These are phyloP conservation scores for Penicillium paneum DNA, from an alignment of 2,329 filamentous ascomycete species.

Conservation along the genomic window DNA sequence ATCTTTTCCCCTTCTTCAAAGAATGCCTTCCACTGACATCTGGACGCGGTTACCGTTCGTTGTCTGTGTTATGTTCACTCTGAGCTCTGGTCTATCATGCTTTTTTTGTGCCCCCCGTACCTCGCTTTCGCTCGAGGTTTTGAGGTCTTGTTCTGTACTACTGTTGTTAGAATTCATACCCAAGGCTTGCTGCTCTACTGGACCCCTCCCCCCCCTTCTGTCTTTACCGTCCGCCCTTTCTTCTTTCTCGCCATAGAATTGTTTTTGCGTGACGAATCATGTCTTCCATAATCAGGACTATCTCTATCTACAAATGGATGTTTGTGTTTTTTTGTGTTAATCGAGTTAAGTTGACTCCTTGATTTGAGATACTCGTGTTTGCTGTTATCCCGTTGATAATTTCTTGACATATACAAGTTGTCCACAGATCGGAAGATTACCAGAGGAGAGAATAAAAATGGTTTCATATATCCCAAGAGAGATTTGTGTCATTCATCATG, in stretches of 20 bases:
- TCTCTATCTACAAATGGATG: slow-evolving; percentile 1
- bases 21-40: not conserved
- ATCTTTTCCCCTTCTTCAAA: not conserved
- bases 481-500: not conserved
- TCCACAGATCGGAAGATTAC: not conserved
- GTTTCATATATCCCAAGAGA: not conserved
- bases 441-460: not conserved
- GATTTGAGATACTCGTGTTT: not conserved
- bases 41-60: not conserved
- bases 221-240: slow-evolving; percentile 1
- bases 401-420: not conserved
- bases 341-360: not conserved
- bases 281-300: slow-evolving; percentile 8
- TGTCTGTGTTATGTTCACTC: not conserved
- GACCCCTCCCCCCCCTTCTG: not conserved
- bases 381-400: not conserved
- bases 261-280: slow-evolving; percentile 9
- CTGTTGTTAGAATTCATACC: slow-evolving; percentile 16
- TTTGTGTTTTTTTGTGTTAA: not conserved
- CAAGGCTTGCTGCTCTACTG: slow-evolving; percentile 3
- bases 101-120: not conserved
- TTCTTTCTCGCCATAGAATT: slow-evolving; percentile 1
- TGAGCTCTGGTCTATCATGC: not conserved
- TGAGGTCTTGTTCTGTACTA: slow-evolving; percentile 2
- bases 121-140: not conserved